Evolutionary conservation across 192 early-diverging fungal genomes (phyloP), one percentile per base, ranked within the genome.

Genomic region (Umbelopsis sp.): DNA sequence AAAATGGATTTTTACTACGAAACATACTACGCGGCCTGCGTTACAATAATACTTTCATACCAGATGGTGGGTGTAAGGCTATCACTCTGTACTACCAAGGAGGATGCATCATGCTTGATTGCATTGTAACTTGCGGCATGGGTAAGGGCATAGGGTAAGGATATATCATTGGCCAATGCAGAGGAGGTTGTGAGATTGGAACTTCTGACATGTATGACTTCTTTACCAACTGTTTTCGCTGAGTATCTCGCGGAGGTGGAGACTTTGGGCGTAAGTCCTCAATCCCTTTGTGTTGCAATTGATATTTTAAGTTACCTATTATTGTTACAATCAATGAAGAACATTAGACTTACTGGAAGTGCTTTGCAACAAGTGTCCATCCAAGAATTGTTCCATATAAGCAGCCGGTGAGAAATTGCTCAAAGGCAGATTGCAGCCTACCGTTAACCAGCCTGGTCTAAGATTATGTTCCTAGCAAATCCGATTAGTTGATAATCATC

Each of bases 381-480:
- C 68, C 10, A 69, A 70, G 20, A 87, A 84, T 15, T 71, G 71
- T 12, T 51, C 33, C 10, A 33, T 23, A 66, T 87, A 88, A 35
- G 53, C 46, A 46, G 49, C 58, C 9, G 69, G 35, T 67, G 85
- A 72, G 58, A 82, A 88, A 55, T 88, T 88, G 45, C 78, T 78
- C n/a, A 52, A 70, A 11, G 78, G 73, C 13, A 87, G 58, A 6
- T 69, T 75, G 21, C 52, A 44, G 10, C 89, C 89, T 22, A 86
- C 70, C 0, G 89, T 90, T 22, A 90, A 49, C 89, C 89, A 90
- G 2, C 89, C 89, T 6, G 81, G 80, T 48, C 89, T 77, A 16
- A 89, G 76, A 73, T 86, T 89, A 64, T 79, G 45, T 66, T 87
- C 84, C 65, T 80, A 22, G 9, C 4, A 61, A n/a, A 33, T 41